Base-by-base conservation (phyloP, 2,329 filamentous ascomycete genomes). In the Thielaviopsis musarum region DNA sequence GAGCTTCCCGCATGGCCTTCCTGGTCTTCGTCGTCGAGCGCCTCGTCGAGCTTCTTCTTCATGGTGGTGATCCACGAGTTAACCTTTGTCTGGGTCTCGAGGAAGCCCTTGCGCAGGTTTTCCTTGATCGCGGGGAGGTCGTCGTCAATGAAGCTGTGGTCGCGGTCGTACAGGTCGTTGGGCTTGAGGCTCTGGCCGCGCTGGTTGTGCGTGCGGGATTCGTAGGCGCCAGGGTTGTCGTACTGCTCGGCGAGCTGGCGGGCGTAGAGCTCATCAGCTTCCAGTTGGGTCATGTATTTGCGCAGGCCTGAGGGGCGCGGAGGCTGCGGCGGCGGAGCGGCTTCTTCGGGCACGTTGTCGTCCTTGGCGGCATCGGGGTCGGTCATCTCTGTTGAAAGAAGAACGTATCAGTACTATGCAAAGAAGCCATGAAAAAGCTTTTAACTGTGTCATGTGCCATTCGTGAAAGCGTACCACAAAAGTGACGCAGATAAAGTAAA, bases 141-240 rank as follows among this genome's bases (percentile, higher is more conserved):
- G 66, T 98, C 93, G 66, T 98, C 93, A 65, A 97, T 82, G 71
- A 98, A 98, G 74, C 82, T 96, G 67, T 86, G 86, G 66, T 95
- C 89, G 54, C 80, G 81, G 15, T 83, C 82, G 45, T 82, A 63
- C 41, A 64, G 52, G 63, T 81, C 77, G 65, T 80, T 78, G 58
- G 77, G 76, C 63, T 76, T 76, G 54, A 79, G 68, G 38, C 77
- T 77, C n/a, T 75, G 76, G 48, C 62, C 62, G 38, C 58, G 65
- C 48, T 30, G 62, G 62, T 60, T 54, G 38, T 61, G 52, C 1
- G 78, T 80, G 63, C 80, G 75, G 17, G 74, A 73, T 66, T 81
- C 80, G 69, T 83, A 83, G 26, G 75, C 75, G 62, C 77, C 75
- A 56, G 75, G 73, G 61, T 78, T 83, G 64, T 88, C 83, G 72